Percentiles rank a stretch among this genome's conserved stretches.
Conservation (phyloP, 495 filamentous ascomycete genomes). For the Penicillium pancosmium region DNA sequence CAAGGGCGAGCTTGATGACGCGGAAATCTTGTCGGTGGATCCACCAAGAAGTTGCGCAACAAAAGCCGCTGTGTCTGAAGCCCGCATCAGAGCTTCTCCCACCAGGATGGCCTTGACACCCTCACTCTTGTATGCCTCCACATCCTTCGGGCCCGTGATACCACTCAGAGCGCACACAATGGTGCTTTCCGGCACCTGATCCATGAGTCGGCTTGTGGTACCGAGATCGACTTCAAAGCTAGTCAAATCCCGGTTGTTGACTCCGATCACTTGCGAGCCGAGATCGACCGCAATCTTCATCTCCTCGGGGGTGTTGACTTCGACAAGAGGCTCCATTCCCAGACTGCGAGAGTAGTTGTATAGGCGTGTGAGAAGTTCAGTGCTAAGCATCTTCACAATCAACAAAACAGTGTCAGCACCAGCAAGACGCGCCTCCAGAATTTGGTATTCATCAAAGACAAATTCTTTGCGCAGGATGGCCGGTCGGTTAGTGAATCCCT, state of each 20-base stretch:
- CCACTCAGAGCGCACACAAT: slow-evolving; percentile 94
- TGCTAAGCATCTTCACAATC: slow-evolving; percentile 97
- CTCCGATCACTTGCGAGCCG: slow-evolving; percentile 92
- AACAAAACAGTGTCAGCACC: slow-evolving; percentile 94
- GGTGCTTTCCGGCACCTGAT: slow-evolving; percentile 80
- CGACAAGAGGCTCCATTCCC: slow-evolving; percentile 97
- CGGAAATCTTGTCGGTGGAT: slow-evolving; percentile 28
- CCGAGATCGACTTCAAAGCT: slow-evolving; percentile 96
- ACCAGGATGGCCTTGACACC: slow-evolving; percentile 93
- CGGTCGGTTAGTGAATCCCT: slow-evolving; percentile 87
- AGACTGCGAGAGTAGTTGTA: slow-evolving; percentile 87
- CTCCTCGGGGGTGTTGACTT: slow-evolving; percentile 92
- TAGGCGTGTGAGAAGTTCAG: slow-evolving; percentile 70
- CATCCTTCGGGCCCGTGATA: slow-evolving; percentile 88
- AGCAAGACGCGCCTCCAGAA: slow-evolving; percentile 89
- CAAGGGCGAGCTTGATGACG: slow-evolving; percentile 48
- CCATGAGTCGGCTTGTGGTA: slow-evolving; percentile 88
- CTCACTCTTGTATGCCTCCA: slow-evolving; percentile 82
- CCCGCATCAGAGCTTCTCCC: slow-evolving; percentile 94
- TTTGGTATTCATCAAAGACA: slow-evolving; percentile 97
- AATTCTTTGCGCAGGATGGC: slow-evolving; percentile 96
- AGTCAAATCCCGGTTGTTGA: slow-evolving; percentile 95
- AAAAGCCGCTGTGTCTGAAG: slow-evolving; percentile 75
- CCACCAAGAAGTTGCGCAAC: slow-evolving; percentile 78
- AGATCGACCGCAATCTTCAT: slow-evolving; percentile 86